These are phyloP conservation scores for Aeschynomene evenia DNA, from an alignment of 306 rosid species.

Conservation along the genomic window DNA sequence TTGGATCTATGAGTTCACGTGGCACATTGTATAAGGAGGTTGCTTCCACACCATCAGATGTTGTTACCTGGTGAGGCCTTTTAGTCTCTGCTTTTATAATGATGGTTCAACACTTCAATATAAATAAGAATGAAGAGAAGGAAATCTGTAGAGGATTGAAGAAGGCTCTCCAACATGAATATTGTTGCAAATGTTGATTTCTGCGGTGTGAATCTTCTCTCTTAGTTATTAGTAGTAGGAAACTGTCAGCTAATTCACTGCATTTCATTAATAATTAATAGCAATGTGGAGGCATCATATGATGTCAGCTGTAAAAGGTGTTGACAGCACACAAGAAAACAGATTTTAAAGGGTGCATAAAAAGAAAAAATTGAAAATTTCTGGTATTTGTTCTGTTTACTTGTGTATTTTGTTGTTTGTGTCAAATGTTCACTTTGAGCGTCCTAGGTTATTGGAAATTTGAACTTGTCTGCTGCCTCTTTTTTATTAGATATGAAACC, in stretches of 20 bases:
- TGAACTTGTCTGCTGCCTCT: neutral
- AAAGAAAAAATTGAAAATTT: neutral
- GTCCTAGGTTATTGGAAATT: neutral
- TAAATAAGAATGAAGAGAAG: neutral
- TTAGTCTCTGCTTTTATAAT: neutral
- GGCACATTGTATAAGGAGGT: constrained; percentile 66
- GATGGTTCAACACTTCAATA: neutral
- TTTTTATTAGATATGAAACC: constrained; percentile 1
- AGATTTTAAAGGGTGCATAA: constrained; percentile 7
- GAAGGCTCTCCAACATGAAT: constrained; percentile 2
- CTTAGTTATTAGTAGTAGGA: constrained; percentile 15
- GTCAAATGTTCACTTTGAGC: neutral
- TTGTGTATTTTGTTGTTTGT: neutral
- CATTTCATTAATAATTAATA: constrained; percentile 19
- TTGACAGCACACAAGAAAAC: constrained; percentile 8
- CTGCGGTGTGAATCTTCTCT: neutral
- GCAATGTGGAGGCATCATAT: neutral
- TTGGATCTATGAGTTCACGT: constrained; percentile 77
- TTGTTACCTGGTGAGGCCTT: constrained; percentile 70
- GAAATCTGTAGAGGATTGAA: neutral
- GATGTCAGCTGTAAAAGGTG: neutral
- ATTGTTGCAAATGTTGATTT: constrained; percentile 12
- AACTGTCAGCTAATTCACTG: neutral
- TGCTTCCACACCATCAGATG: constrained; percentile 45
- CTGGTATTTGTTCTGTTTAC: neutral